Conservation (phyloP, 768 basidiomycete genomes). For the Podaxis rugospora region DNA sequence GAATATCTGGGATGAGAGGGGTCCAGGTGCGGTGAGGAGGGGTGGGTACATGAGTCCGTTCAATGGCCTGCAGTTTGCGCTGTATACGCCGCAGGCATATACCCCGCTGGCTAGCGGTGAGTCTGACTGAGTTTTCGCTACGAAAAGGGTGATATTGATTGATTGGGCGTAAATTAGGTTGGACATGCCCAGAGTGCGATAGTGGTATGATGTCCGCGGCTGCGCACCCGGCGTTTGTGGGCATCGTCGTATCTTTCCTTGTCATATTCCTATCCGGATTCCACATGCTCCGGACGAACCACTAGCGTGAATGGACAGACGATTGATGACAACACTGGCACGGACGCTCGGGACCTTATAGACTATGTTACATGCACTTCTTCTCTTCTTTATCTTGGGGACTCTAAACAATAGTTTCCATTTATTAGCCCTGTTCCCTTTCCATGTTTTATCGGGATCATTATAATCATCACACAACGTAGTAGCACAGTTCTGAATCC, state of each 20-base stretch:
- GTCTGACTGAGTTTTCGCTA: slow-evolving; percentile 5
- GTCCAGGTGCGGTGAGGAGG: slow-evolving; percentile 50
- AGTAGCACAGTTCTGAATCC: neutral
- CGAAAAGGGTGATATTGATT: neutral
- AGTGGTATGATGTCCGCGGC: slow-evolving; percentile 30
- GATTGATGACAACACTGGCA: neutral
- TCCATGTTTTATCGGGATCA: neutral
- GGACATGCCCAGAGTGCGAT: slow-evolving; percentile 49
- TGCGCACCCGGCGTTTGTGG: slow-evolving; percentile 52
- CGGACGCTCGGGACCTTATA: neutral
- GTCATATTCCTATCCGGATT: slow-evolving; percentile 68
- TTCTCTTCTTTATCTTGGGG: slow-evolving; percentile 5
- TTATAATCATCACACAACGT: neutral
- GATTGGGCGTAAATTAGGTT: slow-evolving; percentile 34
- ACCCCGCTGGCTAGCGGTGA: slow-evolving; percentile 46
- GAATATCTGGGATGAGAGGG: slow-evolving; percentile 78
- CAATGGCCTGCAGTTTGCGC: slow-evolving; percentile 68
- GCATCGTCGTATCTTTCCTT: slow-evolving; percentile 50
- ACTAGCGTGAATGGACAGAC: neutral
- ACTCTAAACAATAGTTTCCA: slow-evolving; percentile 2
- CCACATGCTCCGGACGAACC: slow-evolving; percentile 41
- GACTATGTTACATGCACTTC: neutral
- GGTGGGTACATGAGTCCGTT: slow-evolving; percentile 71
- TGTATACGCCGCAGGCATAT: slow-evolving; percentile 77
- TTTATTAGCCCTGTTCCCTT: neutral